Conservation (phyloP, 305 asterid genomes). For the Vinca major region DNA sequence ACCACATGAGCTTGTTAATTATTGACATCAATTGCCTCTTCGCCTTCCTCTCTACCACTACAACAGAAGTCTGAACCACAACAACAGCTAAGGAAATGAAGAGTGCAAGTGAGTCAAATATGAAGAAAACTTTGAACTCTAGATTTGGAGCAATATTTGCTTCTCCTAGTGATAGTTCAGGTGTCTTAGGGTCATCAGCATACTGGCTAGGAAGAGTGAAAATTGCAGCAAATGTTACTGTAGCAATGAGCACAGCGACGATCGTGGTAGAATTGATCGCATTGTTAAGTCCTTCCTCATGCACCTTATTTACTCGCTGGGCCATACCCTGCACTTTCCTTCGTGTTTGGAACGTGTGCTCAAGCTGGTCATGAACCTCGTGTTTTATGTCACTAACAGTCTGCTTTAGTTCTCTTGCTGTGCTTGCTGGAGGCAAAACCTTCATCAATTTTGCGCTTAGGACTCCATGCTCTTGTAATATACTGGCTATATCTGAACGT, state of each 20-base stretch:
- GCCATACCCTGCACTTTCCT: conserved; percentile 62
- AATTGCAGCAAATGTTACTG: conserved; percentile 85
- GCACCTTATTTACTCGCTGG: conserved; percentile 78
- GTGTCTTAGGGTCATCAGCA: conserved; percentile 31
- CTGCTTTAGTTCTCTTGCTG: conserved; percentile 60
- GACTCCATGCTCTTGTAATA: conserved; percentile 53
- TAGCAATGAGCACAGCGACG: conserved; percentile 89
- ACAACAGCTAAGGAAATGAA: conserved; percentile 82
- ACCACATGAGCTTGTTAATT: conserved; percentile 93
- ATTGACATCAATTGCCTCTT: conserved; percentile 93
- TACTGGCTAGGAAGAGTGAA: conserved; percentile 81
- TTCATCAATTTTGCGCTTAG: conserved; percentile 35
- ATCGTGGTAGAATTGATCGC: conserved; percentile 88
- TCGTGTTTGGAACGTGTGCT: conserved; percentile 64
- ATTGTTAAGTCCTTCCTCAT: conserved; percentile 82
- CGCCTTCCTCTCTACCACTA: conserved; percentile 75
- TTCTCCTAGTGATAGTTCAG: conserved; percentile 55
- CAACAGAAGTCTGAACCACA: conserved; percentile 83
- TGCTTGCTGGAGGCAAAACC: conserved; percentile 28
- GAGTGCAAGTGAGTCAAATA: conserved; percentile 71
- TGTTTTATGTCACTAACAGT: conserved; percentile 91
- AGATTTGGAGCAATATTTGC: conserved; percentile 55
- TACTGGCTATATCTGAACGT: conserved; percentile 32
- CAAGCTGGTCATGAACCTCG: conserved; percentile 74
- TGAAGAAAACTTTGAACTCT: conserved; percentile 54